Evolutionary conservation across 2,329 filamentous ascomycete genomes (phyloP), one percentile per base, ranked within the genome.

Genomic region (Sarocladiaceae sp.): DNA sequence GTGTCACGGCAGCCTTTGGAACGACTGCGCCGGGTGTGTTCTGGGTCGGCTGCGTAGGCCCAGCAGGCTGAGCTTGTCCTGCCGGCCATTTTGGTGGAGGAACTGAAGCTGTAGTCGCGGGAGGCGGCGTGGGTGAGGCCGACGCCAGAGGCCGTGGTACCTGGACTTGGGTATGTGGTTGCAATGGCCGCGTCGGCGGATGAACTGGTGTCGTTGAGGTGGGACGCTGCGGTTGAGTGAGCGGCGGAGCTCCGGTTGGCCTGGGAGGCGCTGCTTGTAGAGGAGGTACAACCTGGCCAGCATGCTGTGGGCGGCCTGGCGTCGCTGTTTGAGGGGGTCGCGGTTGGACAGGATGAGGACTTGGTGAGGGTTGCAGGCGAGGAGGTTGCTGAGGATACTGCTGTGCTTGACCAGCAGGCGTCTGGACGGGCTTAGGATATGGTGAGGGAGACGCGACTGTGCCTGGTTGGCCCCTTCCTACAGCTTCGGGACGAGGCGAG

Each of bases 1-100:
- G 68, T 17, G 59, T 58, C 31, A 57, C 58, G 50, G 55, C 28
- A 22, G 44, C 26, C 17, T 48, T 48, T 22, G 44, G 54, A 17
- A 66, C 54, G 3, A 58, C 57, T 44, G 61, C 57, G 33, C 64
- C 60, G 15, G 55, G 53, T 18, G 61, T 54, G 2, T 64, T 28
- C 22, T 15, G 10, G 3, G 28, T 17, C 4, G 44, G n/a, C 22
- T 62, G 62, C 28, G 63, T 64, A 13, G 60, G 52, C 4, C 26
- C 18, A 18, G 26, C 13, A 5, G 11, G 12, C 4, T 7, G 26
- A 3, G 28, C 13, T n/a, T 44, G 44, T 26, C 58, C 58, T 29
- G 67, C 66, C 7, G 68, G 57, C 59, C 67, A 61, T 58, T 65
- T 65, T 42, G 71, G 67, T 39, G 66, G 66, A 47, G 70, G 60